Percentiles rank a stretch among this genome's conserved stretches.
These are phyloP conservation scores for Pythium periplocum DNA, from an alignment of 352 stramenopile genomes.

Conservation along the genomic window DNA sequence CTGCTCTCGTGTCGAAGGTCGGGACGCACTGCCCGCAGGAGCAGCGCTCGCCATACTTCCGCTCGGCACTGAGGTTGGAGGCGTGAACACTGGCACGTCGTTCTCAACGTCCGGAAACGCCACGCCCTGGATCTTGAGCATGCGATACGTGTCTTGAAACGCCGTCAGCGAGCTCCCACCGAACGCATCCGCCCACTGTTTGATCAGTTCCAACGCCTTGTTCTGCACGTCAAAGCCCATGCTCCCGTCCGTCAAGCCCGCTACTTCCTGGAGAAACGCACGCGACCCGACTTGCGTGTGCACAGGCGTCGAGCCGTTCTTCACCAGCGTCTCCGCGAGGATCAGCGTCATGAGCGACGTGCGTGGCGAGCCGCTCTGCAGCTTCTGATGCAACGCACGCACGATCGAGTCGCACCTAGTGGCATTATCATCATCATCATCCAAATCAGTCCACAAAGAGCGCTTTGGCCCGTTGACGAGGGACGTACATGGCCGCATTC, in stretches of 20 bases:
- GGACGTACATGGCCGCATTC: constrained; percentile 32
- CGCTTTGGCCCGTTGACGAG: background rate
- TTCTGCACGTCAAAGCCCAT: constrained; percentile 73
- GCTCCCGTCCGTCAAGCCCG: constrained; percentile 55
- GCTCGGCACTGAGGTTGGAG: constrained; percentile 31
- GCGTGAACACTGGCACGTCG: constrained; percentile 68
- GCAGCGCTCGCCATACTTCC: constrained; percentile 11
- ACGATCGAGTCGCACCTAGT: constrained; percentile 58
- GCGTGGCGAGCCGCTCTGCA: constrained; percentile 47
- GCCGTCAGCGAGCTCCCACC: constrained; percentile 31
- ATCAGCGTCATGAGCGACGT: constrained; percentile 49
- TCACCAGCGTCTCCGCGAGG: constrained; percentile 68
- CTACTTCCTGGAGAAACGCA: constrained; percentile 64
- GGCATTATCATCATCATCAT: background rate
- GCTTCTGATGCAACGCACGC: constrained; percentile 41
- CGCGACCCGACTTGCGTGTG: constrained; percentile 52
- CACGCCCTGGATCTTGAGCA: constrained; percentile 72
- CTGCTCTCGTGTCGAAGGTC: constrained; percentile 36
- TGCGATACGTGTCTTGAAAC: constrained; percentile 74
- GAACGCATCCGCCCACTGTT: constrained; percentile 79
- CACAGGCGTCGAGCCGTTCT: constrained; percentile 61
- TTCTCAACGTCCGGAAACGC: constrained; percentile 64
- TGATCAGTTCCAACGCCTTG: constrained; percentile 69
- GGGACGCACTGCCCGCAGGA: background rate
- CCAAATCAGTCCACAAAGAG: no score